Conservation (phyloP, 202 grass and related monocot genomes). For the Thinopyrum obtusiflorum region DNA sequence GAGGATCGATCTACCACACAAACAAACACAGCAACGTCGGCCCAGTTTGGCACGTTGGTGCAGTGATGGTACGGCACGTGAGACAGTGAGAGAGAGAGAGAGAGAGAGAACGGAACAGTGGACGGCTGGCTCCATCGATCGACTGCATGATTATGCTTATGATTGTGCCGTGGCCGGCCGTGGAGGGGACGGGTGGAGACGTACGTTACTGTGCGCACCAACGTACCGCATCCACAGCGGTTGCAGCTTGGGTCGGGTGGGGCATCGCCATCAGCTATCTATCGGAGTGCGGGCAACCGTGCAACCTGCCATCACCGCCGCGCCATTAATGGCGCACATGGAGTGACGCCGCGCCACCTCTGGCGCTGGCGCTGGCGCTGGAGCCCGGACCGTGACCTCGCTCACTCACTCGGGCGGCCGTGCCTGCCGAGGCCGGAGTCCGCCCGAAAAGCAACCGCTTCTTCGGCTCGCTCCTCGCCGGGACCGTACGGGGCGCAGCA, state of each 20-base stretch:
- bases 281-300: not conserved
- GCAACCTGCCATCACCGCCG: constrained; percentile 3
- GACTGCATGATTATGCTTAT: too few relatives aligned
- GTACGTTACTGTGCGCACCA: not conserved
- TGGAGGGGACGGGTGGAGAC: not conserved
- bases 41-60: too few relatives aligned
- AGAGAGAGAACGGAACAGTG: too few relatives aligned
- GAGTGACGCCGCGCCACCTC: not conserved
- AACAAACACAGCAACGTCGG: too few relatives aligned
- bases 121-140: too few relatives aligned
- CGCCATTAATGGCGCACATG: constrained; percentile 33
- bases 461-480: not conserved
- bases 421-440: not conserved
- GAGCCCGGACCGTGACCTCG: not conserved
- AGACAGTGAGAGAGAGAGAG: too few relatives aligned
- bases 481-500: not conserved
- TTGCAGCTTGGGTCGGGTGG: not conserved
- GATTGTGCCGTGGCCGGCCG: not conserved
- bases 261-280: not conserved
- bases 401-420: not conserved
- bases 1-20: too few relatives aligned
- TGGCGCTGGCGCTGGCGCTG: not conserved
- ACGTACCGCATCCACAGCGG: not conserved
- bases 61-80: too few relatives aligned
- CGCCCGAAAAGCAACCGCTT: not conserved